Base-by-base conservation (phyloP, 148 eudicot genomes). In the Chenopodium berlandieri region DNA sequence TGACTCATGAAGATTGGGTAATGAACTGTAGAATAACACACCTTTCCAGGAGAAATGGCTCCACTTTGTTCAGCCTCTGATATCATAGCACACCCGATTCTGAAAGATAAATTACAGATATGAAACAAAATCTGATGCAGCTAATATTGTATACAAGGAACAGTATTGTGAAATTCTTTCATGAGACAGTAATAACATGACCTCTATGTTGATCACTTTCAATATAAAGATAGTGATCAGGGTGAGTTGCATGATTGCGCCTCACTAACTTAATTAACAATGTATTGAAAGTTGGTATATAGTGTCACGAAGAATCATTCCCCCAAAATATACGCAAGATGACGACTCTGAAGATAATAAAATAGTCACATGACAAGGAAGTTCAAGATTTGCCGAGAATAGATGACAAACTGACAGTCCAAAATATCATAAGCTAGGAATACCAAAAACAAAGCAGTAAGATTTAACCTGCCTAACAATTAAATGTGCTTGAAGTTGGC, bases 1-100 rank as follows among this genome's bases (percentile, higher is more conserved):
- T 22, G 27, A 68, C 31, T 69, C 68, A 52, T 75, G 69, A 37
- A 62, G 62, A 71, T 22, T 13, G 10, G 37, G 60, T 30, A 32
- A 32, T 14, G 14, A 12, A 1, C 20, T 73, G 69, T 77, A 37
- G 62, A 56, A 58, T 40, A 68, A 62, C 88, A 81, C 84, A 88
- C 92, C 89, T 90, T 91, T 75, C 85, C 94, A 5, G 90, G 90
- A 80, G 83, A 85, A 67, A 91, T 90, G 66, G 87, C 92, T 66
- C 94, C 94, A 80, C 85, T 89, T 86, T 90, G 88, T 90, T 91
- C 94, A 14, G 94, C 94, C 46, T 90, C 90, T 63, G 84, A 71
- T 75, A 92, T 88, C 96, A 92, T 92, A 69, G 90, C 83, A 77
- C 78, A 85, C 40, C 90, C 96, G 60, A 89, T 88, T 71, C 96